Evolutionary conservation across 306 rosid species (phyloP).

Genomic region (Malus asiatica): DNA sequence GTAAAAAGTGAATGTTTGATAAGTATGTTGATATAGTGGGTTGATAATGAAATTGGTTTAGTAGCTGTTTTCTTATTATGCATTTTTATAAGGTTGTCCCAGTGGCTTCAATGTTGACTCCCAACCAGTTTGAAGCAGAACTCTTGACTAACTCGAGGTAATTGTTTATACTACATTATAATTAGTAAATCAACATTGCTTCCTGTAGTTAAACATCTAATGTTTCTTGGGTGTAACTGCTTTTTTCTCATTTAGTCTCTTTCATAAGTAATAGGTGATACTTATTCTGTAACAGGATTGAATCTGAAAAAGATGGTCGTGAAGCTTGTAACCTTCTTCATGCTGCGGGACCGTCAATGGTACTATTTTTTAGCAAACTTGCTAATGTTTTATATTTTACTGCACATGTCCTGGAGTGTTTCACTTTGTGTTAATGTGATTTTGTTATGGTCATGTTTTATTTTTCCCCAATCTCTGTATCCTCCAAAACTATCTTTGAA

Average conservation of each 20-base stretch:
- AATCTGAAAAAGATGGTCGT: constrained; percentile 67
- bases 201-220: neutral
- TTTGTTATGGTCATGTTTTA: neutral
- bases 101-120: constrained; percentile 93
- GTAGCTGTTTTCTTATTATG: constrained; percentile 12
- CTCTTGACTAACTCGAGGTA: constrained; percentile 67
- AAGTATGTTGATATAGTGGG: neutral
- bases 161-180: constrained; percentile 12
- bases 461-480: neutral
- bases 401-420: neutral
- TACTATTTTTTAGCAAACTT: constrained; percentile 11
- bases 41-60: constrained; percentile 3
- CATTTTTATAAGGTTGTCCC: constrained; percentile 69
- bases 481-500: neutral
- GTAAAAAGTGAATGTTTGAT: neutral
- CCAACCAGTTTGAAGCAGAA: constrained; percentile 98
- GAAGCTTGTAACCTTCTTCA: constrained; percentile 78
- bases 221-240: neutral
- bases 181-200: neutral
- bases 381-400: neutral
- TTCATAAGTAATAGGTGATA: neutral
- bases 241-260: neutral
- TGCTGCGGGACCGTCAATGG: constrained; percentile 76
- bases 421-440: neutral
- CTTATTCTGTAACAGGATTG: constrained; percentile 45